Evolutionary conservation across 177 flowering plant genomes (phyloP).

Genomic region (Telopea speciosissima): DNA sequence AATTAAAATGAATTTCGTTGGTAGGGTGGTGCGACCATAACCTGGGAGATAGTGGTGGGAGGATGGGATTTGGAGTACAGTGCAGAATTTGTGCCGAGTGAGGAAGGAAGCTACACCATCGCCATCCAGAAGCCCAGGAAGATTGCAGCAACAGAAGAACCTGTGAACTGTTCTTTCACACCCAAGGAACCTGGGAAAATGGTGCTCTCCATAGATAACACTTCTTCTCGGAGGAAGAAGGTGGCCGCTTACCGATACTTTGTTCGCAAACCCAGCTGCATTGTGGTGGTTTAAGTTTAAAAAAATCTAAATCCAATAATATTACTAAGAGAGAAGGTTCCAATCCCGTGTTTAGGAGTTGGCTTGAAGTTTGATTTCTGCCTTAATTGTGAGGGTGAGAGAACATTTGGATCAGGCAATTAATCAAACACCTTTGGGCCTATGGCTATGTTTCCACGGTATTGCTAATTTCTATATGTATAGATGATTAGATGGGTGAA

Average conservation of each 20-base stretch:
- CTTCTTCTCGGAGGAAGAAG: conserved; percentile 57
- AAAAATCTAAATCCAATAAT: too few species aligned
- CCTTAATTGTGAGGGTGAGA: too few species aligned
- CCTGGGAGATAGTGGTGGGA: conserved; percentile 96
- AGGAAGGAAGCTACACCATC: conserved; percentile 68
- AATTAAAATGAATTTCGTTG: too few species aligned
- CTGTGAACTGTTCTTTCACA: conserved; percentile 65
- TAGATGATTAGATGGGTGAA: too few species aligned
- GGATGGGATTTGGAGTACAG: conserved; percentile 98
- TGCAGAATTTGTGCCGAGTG: conserved; percentile 76
- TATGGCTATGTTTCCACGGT: too few species aligned
- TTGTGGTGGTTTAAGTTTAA: conserved; percentile 2
- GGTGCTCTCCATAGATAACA: conserved; percentile 82
- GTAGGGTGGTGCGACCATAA: conserved; percentile 78
- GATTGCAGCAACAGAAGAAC: conserved; percentile 44
- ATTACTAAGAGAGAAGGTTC: too few species aligned
- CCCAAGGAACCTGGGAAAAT: conserved; percentile 67
- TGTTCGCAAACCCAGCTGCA: conserved; percentile 52
- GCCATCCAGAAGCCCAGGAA: conserved; percentile 65
- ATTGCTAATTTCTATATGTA: too few species aligned
- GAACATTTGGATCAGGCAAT: too few species aligned
- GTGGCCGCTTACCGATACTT: conserved; percentile 92
- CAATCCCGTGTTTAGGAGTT: too few species aligned
- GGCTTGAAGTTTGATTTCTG: too few species aligned
- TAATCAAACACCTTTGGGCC: too few species aligned